Conservation (phyloP, 2,329 filamentous ascomycete genomes). For the Aspergillus sp. region DNA sequence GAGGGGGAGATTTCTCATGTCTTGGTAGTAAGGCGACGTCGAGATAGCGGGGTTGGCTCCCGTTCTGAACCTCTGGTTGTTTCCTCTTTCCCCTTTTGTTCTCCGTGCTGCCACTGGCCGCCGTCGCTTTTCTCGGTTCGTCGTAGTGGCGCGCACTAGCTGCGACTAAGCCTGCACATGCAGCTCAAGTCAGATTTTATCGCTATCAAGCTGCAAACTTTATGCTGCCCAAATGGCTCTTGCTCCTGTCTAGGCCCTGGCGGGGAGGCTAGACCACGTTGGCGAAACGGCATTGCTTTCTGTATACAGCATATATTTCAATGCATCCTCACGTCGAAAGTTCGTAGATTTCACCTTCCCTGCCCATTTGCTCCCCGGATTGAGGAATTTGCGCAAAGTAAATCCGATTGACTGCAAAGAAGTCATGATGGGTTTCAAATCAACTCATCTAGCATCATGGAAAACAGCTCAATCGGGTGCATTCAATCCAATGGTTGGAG, state of each 20-base stretch:
- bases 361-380: not conserved
- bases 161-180: constrained; percentile 8
- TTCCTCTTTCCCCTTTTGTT: not conserved
- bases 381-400: not conserved
- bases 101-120: not conserved
- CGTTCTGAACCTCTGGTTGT: not conserved
- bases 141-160: not conserved
- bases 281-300: not conserved
- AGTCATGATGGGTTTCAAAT: not conserved
- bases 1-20: not conserved
- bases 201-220: constrained; percentile 7
- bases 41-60: constrained; percentile 2
- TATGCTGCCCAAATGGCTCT: not conserved
- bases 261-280: not conserved
- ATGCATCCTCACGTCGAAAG: not conserved
- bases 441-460: not conserved
- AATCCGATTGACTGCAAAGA: not conserved
- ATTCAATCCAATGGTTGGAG: too few relatives aligned
- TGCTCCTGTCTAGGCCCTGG: not conserved
- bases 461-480: not conserved
- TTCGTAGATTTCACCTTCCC: not conserved
- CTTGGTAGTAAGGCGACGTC: constrained; percentile 1
- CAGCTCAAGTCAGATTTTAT: constrained; percentile 12
- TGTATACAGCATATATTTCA: not conserved
- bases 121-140: not conserved